Evolutionary conservation across 202 grass and related monocot species (phyloP), one percentile per base, ranked within the genome.

Genomic region (Elaeis oleifera): DNA sequence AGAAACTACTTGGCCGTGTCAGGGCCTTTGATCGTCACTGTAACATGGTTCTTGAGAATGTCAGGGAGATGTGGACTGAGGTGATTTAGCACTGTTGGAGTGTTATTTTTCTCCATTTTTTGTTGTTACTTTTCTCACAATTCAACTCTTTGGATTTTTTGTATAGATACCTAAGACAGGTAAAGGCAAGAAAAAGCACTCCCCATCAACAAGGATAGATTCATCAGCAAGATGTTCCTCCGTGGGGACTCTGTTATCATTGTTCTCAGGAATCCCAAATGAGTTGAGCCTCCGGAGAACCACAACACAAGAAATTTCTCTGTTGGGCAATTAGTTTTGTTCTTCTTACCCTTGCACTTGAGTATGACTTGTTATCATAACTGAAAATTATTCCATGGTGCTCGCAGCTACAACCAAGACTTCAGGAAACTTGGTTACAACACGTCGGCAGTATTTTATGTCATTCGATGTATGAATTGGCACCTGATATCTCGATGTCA

Each of bases 41-140:
- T 71, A 96, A 96, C 67, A 96, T 96, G 91, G 91, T 96, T 73
- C 80, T 97, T 17, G 88, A 97, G 77, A 97, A 92, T 60, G 88
- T 89, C 19, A 73, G 82, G 75, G 88, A 99, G 77, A 99, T 89
- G 88, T 99, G 94, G 88, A 99, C 88, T 28, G 94, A 92, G 75
- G 85, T 92, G 83, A 36, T 36, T 36, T 36, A 36, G 31, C 6
- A 36, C 8, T 1, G 6, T 36, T 36, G 9, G 31, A 36, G 6
- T 6, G 9, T 36, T 36, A 36, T 36, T 36, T 36, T 36, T 36
- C 6, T 36, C 6, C 8, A 8, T 8, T 36, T 8, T 36, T 36
- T 36, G 31, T 36, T 36, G 31, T 36, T 36, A 36, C 6, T 36
- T 36, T 36, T 36, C 31, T 36, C 31, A 9, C 31, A 1, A 36